phyloP scores from a whole-genome alignment of 441 rosid species.

The Cnidoscolus chayamansa region DNA sequence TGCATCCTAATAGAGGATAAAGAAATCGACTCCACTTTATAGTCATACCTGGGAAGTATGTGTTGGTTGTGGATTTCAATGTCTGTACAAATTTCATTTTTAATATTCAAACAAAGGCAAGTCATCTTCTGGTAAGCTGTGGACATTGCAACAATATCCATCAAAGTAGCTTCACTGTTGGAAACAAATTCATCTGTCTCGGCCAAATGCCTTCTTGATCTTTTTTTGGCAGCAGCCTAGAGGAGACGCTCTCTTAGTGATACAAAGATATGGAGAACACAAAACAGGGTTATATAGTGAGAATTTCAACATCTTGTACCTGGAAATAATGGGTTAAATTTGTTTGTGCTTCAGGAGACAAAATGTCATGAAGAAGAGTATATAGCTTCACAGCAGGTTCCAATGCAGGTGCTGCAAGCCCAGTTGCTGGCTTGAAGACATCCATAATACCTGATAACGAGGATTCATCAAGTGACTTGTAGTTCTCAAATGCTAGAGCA shows the following conservation, averaged over 20 bases:
- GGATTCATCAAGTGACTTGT: conserved; percentile 92
- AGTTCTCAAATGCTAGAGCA: conserved; percentile 77
- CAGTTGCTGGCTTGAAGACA: conserved; percentile 76
- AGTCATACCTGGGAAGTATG: conserved; percentile 76
- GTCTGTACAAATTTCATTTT: conserved; percentile 82
- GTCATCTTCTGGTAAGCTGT: conserved; percentile 95
- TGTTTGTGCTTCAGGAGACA: conserved; percentile 93
- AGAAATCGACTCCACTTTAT: not conserved
- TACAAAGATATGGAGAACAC: conserved; percentile 15
- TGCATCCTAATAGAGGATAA: not conserved
- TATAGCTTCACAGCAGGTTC: conserved; percentile 90
- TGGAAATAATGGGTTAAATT: conserved; percentile 84
- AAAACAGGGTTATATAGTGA: conserved; percentile 12
- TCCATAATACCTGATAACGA: conserved; percentile 71
- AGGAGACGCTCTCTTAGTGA: conserved; percentile 21
- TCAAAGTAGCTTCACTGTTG: conserved; percentile 51
- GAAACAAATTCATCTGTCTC: conserved; percentile 92
- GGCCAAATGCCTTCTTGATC: conserved; percentile 79
- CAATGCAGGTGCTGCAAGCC: conserved; percentile 79
- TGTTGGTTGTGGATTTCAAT: conserved; percentile 92
- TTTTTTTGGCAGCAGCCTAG: conserved; percentile 87
- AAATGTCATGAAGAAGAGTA: conserved; percentile 82
- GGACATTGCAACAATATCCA: conserved; percentile 65
- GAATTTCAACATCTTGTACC: conserved; percentile 38
- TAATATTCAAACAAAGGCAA: conserved; percentile 64